These are phyloP conservation scores for Psilocybe sp. DNA, from an alignment of 768 basidiomycete genomes.

Conservation along the genomic window DNA sequence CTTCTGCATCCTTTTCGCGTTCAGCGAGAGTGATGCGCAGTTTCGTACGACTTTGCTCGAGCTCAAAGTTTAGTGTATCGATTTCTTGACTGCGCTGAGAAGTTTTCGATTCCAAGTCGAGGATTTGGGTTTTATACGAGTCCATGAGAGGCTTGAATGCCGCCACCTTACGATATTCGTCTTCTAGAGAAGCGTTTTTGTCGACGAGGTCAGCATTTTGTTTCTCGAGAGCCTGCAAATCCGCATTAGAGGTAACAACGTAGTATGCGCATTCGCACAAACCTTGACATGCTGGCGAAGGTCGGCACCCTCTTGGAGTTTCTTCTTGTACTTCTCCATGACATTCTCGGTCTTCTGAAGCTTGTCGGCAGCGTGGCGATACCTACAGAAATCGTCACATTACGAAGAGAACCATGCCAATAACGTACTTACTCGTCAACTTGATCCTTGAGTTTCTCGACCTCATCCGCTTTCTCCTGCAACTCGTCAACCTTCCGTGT, in stretches of 20 bases:
- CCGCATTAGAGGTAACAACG: not conserved
- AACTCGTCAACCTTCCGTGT: constrained; percentile 81
- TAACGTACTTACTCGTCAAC: constrained; percentile 77
- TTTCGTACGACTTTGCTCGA: constrained; percentile 71
- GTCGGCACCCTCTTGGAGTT: constrained; percentile 92
- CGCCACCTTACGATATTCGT: constrained; percentile 84
- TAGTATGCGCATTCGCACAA: constrained; percentile 15
- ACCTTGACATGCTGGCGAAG: constrained; percentile 85
- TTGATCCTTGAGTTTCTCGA: constrained; percentile 82
- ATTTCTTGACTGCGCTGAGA: constrained; percentile 67
- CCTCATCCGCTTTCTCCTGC: constrained; percentile 73
- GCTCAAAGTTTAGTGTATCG: constrained; percentile 68
- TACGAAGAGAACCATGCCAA: not conserved
- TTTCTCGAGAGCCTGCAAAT: constrained; percentile 73
- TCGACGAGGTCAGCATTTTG: constrained; percentile 92
- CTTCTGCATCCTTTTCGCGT: constrained; percentile 75
- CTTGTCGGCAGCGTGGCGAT: constrained; percentile 89
- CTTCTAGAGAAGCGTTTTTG: constrained; percentile 88
- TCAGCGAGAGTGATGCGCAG: constrained; percentile 69
- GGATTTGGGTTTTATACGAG: constrained; percentile 84
- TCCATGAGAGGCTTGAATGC: constrained; percentile 90
- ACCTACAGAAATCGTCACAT: constrained; percentile 41
- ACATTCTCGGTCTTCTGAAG: constrained; percentile 95
- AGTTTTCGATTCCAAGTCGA: constrained; percentile 72
- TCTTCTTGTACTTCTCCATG: constrained; percentile 98